phyloP scores from a whole-genome alignment of 345 rosid genomes.

The Eucalyptus tenuipes region DNA sequence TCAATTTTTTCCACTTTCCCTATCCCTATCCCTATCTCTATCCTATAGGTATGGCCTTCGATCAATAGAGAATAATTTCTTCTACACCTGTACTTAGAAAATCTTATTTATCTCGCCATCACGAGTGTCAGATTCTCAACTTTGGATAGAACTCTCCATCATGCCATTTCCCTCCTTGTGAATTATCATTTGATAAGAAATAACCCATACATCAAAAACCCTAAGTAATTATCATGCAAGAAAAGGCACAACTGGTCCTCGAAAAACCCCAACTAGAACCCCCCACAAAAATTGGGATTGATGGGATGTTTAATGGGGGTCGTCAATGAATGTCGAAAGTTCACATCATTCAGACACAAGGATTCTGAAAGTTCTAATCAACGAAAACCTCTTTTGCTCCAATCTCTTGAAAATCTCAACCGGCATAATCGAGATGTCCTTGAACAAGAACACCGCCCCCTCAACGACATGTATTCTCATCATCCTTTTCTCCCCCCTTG shows the following conservation, averaged over 20 bases:
- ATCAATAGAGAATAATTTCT: background rate
- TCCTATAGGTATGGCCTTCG: background rate
- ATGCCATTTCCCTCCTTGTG: background rate
- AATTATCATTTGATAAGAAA: background rate
- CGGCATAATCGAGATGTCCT: conserved; percentile 23
- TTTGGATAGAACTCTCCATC: background rate
- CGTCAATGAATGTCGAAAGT: background rate
- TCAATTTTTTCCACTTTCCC: background rate
- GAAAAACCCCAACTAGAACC: background rate
- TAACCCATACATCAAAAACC: background rate
- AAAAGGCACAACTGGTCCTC: background rate
- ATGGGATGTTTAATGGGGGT: conserved; percentile 3
- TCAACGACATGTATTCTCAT: background rate
- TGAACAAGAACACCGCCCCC: conserved; percentile 1
- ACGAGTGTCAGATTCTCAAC: background rate
- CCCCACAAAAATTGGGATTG: background rate
- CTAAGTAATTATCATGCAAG: background rate
- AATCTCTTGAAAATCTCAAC: conserved; percentile 13
- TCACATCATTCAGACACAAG: background rate
- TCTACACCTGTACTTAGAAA: background rate
- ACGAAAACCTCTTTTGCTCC: background rate
- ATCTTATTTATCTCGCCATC: background rate
- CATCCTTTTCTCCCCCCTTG: conserved; percentile 9
- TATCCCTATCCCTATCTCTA: too few relatives aligned
- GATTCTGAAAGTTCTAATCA: conserved; percentile 14